Percentiles rank a stretch among this genome's conserved stretches.
Conservation (phyloP, 2,329 filamentous ascomycete genomes). For the Leptosphaerulina australis region DNA sequence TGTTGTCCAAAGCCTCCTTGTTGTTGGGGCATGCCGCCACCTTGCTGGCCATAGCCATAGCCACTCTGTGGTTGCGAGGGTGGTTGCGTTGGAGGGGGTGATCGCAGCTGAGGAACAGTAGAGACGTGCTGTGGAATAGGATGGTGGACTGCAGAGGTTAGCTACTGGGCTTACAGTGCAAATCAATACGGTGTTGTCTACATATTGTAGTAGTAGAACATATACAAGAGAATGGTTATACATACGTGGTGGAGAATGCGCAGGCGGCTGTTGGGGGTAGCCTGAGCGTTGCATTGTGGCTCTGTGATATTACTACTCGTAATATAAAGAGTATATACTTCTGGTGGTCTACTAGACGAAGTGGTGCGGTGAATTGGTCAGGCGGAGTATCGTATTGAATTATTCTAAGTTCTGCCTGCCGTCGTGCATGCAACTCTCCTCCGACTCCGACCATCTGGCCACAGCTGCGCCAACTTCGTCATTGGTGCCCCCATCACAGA, state of each 20-base stretch:
- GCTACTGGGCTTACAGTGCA: background rate
- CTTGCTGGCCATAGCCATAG: slow-evolving; percentile 76
- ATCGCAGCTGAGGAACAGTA: slow-evolving; percentile 94
- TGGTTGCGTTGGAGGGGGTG: slow-evolving; percentile 79
- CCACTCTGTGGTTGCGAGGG: slow-evolving; percentile 70
- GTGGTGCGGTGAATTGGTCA: background rate
- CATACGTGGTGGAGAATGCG: slow-evolving; percentile 79
- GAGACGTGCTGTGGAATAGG: slow-evolving; percentile 98
- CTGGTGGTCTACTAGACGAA: background rate
- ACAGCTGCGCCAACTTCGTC: slow-evolving; percentile 37
- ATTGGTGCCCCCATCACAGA: slow-evolving; percentile 26
- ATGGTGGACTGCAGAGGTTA: slow-evolving; percentile 65
- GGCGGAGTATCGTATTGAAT: background rate
- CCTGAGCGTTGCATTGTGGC: slow-evolving; percentile 80
- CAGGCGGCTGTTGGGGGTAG: slow-evolving; percentile 73
- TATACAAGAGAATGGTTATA: background rate
- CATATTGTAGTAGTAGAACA: too few species aligned
- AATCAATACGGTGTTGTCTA: background rate
- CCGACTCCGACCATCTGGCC: slow-evolving; percentile 29
- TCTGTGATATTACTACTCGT: background rate
- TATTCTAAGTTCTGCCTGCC: slow-evolving; percentile 1
- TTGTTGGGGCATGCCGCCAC: slow-evolving; percentile 34
- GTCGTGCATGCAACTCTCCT: slow-evolving; percentile 14
- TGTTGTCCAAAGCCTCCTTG: slow-evolving; percentile 48
- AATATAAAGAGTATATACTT: background rate